A percentile compares a stretch with the other conserved stretches of the same genome.
These are phyloP conservation scores for Pinus tabuliformis DNA, from an alignment of 75 land plant genomes.

Conservation along the genomic window DNA sequence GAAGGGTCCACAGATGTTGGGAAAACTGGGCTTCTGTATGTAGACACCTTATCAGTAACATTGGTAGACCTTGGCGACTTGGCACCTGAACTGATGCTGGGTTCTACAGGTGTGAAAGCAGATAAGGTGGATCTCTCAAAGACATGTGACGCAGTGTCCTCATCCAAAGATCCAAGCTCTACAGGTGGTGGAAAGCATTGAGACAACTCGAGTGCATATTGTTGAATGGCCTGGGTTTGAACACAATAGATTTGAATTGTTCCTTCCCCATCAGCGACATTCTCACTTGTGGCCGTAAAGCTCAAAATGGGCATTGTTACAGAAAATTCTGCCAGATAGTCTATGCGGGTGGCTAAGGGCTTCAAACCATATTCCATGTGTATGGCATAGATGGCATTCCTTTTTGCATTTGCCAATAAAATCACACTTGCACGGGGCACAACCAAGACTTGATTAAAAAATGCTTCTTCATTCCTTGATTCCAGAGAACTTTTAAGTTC, in stretches of 20 bases:
- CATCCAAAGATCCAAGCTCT: slow-evolving; percentile 31
- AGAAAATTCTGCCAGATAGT: slow-evolving; percentile 87
- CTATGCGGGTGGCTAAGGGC: slow-evolving; percentile 67
- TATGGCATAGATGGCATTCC: slow-evolving; percentile 83
- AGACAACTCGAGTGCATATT: slow-evolving; percentile 74
- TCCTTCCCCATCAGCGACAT: slow-evolving; percentile 52
- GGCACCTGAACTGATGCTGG: slow-evolving; percentile 15
- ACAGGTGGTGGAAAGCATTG: slow-evolving; percentile 71
- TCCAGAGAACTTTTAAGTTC: slow-evolving; percentile 72
- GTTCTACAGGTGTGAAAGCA: slow-evolving; percentile 10
- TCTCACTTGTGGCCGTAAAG: slow-evolving; percentile 73
- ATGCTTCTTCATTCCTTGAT: slow-evolving; percentile 58
- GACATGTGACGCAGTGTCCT: slow-evolving; percentile 21
- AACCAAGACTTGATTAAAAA: slow-evolving; percentile 83
- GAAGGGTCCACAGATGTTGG: slow-evolving; percentile 10
- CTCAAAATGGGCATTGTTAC: slow-evolving; percentile 95
- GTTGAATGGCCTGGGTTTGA: slow-evolving; percentile 95
- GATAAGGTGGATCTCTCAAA: slow-evolving; percentile 16
- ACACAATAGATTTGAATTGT: slow-evolving; percentile 79
- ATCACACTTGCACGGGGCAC: slow-evolving; percentile 75
- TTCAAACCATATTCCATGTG: slow-evolving; percentile 69
- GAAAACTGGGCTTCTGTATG: slow-evolving; percentile 8
- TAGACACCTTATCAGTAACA: slow-evolving; percentile 19
- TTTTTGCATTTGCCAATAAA: slow-evolving; percentile 87
- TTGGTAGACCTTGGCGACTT: slow-evolving; percentile 16